phyloP scores from a whole-genome alignment of 768 basidiomycete genomes.

The Russula vinacea region DNA sequence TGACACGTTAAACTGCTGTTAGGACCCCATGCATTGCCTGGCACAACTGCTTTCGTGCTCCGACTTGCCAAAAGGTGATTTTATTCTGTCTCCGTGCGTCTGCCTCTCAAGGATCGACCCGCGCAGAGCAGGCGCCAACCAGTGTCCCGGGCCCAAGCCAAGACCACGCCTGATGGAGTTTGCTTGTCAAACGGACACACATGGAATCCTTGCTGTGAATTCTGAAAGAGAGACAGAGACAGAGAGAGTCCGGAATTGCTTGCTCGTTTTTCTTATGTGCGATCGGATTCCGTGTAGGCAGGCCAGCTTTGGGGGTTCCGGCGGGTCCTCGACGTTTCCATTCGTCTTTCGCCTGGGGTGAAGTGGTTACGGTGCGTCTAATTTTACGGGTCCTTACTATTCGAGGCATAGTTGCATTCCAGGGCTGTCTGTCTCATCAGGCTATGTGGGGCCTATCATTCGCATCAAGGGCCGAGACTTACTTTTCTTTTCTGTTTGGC shows the following conservation, averaged over 20 bases:
- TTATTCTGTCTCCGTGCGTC: neutral
- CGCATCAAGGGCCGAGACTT: neutral
- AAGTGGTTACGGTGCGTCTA: neutral
- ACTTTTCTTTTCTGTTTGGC: neutral
- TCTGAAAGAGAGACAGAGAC: neutral
- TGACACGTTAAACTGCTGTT: neutral
- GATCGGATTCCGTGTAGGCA: neutral
- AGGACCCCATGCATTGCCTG: neutral
- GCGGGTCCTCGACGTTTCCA: slow-evolving; percentile 2
- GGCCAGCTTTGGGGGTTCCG: neutral
- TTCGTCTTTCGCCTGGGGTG: neutral
- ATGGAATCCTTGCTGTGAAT: neutral
- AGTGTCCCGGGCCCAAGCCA: neutral
- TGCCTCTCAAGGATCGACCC: neutral
- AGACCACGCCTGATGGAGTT: neutral
- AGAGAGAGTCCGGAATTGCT: neutral
- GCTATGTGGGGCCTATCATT: neutral
- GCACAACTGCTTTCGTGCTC: neutral
- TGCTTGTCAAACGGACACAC: neutral
- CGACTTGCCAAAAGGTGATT: neutral
- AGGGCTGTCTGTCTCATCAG: neutral
- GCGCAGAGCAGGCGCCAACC: neutral
- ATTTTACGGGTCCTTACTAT: neutral
- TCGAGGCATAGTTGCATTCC: slow-evolving; percentile 5
- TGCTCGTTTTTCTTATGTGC: neutral